Base-by-base conservation (phyloP, 148 eudicot species). In the Rhododendron vialii region DNA sequence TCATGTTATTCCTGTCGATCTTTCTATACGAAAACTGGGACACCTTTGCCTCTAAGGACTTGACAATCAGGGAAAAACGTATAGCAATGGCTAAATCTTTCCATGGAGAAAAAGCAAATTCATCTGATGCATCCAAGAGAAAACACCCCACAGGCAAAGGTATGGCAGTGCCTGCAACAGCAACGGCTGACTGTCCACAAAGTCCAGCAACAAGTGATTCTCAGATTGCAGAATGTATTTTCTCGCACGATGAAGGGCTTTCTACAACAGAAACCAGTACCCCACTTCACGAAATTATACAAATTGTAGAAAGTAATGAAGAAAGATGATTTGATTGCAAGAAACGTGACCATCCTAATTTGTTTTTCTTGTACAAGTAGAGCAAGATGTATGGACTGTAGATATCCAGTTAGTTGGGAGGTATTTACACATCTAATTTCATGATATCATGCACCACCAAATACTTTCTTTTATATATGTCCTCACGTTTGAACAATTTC, bases 11-110 rank as follows among this genome's bases (percentile, higher is more conserved):
- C 83, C n/a, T 88, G 0, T 47, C 75, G n/a, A 51, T 4, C 26
- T 88, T 88, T 81, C 35, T 90, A 12, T 82, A 77, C 7, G 83
- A 90, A 18, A 91, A 89, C 81, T 75, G 83, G 33, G 53, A 76
- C 1, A 59, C 88, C 18, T 30, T 91, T 1, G 61, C 79, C 15
- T 88, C 90, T 10, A 51, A 87, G 5, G 85, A 74, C 65, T 5
- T 7, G 4, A 20, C 65, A 59, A 59, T 59, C n/a, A 18, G 10
- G 65, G 65, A 85, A 83, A 91, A 91, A 86, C 45, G 87, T 69
- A 20, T 36, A 0, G 74, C 33, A 0, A 85, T 89, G 6, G 88
- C 85, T 26, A 89, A 86, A 59, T 50, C 3, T 33, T 88, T 85
- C 50, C 59, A 89, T 36, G 83, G 84, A 87, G 82, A 83, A 28